Base-by-base conservation (phyloP, 2,329 filamentous ascomycete species). In the Cryphonectria radicalis region DNA sequence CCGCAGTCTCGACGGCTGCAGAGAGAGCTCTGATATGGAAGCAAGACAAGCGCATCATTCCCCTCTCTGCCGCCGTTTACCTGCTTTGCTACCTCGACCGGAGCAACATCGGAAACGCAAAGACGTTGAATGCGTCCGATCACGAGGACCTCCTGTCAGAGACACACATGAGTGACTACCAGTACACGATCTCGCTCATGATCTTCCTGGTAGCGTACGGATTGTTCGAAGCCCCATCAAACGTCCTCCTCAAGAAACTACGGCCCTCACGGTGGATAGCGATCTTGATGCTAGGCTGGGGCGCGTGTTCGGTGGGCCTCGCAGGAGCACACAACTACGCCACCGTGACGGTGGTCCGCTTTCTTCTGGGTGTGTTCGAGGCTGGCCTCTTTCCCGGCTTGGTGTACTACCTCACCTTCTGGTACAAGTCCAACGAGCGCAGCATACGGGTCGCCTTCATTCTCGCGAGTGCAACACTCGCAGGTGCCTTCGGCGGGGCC, bases 401-500 rank as follows among this genome's bases (percentile, higher is more conserved):
- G 57, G 73, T 74, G 1, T 75, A 89, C 79, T 93, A 93, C 74
- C 82, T 93, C 59, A 93, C 91, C 0, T 88, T 93, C 73, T 93
- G 92, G 85, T 93, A 93, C 77, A 89, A 86, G 64, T 90, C 89
- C 74, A 85, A 88, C 32, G 91, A 93, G 79, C 85, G 92, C 8
- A 91, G 90, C 40, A 81, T 93, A 22, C 87, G 91, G 4, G 90
- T 93, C 1, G 90, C 90, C 1, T 90, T 92, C 72, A 86, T 93
- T 1, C 90, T 93, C 71, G 87, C 90, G 22, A 88, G 85, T 25
- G 89, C 90, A 1, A 91, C 91, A 0, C 82, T 93, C 0, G 90
- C 91, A 0, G 91, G 91, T 8, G 91, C 91, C 22, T 93, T 89
- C 74, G 91, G 91, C 14, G 91, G 92, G 2, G 85, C 92, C 1